Evolutionary conservation across 23 red algal species (phyloP).

Genomic region (Gracilaria vermiculophylla): DNA sequence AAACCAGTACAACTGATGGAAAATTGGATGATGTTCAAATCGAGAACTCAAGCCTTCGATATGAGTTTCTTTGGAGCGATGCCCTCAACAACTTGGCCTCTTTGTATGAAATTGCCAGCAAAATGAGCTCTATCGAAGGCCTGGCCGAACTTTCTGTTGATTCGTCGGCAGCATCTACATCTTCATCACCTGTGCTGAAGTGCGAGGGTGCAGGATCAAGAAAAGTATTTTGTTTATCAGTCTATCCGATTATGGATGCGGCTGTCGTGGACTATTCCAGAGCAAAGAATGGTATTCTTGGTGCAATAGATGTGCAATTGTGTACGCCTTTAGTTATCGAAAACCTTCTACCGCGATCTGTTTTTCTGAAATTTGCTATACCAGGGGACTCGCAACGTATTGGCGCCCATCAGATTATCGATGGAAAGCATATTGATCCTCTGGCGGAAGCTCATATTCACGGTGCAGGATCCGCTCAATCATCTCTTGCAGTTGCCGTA

Average conservation of each 20-base stretch:
- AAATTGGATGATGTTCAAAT: not conserved
- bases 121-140: not conserved
- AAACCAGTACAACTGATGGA: not conserved
- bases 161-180: not conserved
- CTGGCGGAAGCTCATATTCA: conserved; percentile 64
- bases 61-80: conserved; percentile 72
- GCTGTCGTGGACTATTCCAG: not conserved
- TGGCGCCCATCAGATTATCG: conserved; percentile 12
- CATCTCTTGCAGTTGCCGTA: conserved; percentile 24
- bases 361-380: conserved; percentile 43
- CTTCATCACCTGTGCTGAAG: conserved; percentile 36
- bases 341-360: conserved; percentile 48
- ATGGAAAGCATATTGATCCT: conserved; percentile 44
- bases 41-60: conserved; percentile 14
- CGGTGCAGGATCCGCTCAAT: conserved; percentile 38
- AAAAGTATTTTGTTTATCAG: conserved; percentile 34
- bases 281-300: not conserved
- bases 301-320: conserved; percentile 51
- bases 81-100: conserved; percentile 36
- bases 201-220: conserved; percentile 39
- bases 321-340: conserved; percentile 66
- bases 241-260: conserved; percentile 37
- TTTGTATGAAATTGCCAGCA: conserved; percentile 11
- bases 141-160: not conserved
- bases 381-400: not conserved